Percentiles rank a stretch among this genome's conserved stretches.
These are phyloP conservation scores for Sporothrix inflata DNA, from an alignment of 2,329 filamentous ascomycete genomes.

Conservation along the genomic window DNA sequence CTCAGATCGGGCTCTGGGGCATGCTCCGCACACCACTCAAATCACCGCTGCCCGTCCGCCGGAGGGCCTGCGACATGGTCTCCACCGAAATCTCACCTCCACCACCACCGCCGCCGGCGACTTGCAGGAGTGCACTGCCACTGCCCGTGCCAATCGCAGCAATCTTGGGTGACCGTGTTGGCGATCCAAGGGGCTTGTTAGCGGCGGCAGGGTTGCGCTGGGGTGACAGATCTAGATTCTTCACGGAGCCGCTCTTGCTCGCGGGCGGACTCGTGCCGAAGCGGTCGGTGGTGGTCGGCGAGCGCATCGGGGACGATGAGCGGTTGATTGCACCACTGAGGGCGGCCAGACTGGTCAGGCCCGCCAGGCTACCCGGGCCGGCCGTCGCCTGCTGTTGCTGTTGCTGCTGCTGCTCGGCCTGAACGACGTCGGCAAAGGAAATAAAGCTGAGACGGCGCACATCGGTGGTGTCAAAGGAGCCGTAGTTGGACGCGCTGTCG, in stretches of 20 bases:
- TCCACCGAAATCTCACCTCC: conserved; percentile 81
- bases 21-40: conserved; percentile 61
- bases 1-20: conserved; percentile 58
- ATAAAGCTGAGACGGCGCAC: conserved; percentile 89
- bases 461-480: conserved; percentile 74
- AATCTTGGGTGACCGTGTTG: conserved; percentile 40
- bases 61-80: conserved; percentile 88
- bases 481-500: conserved; percentile 75
- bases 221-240: conserved; percentile 73
- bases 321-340: conserved; percentile 54
- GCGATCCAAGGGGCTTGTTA: conserved; percentile 61
- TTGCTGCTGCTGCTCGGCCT: conserved; percentile 66
- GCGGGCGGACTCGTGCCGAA: conserved; percentile 71
- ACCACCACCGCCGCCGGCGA: not conserved
- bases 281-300: conserved; percentile 63
- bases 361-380: conserved; percentile 59
- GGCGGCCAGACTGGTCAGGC: conserved; percentile 63
- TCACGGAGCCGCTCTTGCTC: conserved; percentile 74
- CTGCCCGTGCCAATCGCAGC: conserved; percentile 35
- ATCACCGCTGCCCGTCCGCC: conserved; percentile 83
- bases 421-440: conserved; percentile 94
- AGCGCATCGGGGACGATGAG: conserved; percentile 79
- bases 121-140: not conserved
- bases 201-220: conserved; percentile 45
- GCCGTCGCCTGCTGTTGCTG: conserved; percentile 30